Conservation (phyloP, 139 green algal species). For the Chara braunii region DNA sequence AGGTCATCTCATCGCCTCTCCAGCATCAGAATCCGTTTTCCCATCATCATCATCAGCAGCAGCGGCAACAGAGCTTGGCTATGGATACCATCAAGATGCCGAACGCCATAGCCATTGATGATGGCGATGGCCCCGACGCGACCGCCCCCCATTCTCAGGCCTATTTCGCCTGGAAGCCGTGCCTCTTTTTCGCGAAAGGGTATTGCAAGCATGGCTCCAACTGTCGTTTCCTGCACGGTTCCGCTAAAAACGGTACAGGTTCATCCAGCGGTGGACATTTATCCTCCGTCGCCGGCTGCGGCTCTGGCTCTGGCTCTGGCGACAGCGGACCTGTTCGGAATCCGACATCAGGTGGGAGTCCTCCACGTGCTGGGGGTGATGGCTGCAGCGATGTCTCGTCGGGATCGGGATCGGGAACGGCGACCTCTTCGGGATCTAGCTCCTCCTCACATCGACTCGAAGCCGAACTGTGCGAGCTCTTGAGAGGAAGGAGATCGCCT, state of each 20-base stretch:
- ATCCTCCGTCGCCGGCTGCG: neutral
- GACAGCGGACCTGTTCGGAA: too few species aligned
- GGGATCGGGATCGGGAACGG: too few species aligned
- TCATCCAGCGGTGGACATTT: neutral
- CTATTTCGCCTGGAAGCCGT: neutral
- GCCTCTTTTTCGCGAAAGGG: constrained; percentile 13
- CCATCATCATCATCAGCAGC: too few species aligned
- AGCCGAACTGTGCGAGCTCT: neutral
- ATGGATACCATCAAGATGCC: neutral
- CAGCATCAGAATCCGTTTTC: too few species aligned
- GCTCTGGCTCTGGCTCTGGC: too few species aligned
- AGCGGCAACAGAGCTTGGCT: neutral
- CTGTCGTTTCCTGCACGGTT: constrained; percentile 17
- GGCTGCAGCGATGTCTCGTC: too few species aligned
- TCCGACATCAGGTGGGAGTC: too few species aligned
- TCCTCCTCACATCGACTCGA: too few species aligned
- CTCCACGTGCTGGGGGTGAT: too few species aligned
- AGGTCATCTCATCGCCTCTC: too few species aligned
- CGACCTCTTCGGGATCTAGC: too few species aligned
- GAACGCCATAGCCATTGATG: neutral
- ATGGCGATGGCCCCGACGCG: too few species aligned
- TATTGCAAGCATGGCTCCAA: constrained; percentile 19
- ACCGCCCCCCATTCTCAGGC: neutral
- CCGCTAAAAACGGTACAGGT: neutral
- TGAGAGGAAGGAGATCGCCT: neutral